Evolutionary conservation across 805 yeast genomes (phyloP).

Genomic region (Pichia nakasei): DNA sequence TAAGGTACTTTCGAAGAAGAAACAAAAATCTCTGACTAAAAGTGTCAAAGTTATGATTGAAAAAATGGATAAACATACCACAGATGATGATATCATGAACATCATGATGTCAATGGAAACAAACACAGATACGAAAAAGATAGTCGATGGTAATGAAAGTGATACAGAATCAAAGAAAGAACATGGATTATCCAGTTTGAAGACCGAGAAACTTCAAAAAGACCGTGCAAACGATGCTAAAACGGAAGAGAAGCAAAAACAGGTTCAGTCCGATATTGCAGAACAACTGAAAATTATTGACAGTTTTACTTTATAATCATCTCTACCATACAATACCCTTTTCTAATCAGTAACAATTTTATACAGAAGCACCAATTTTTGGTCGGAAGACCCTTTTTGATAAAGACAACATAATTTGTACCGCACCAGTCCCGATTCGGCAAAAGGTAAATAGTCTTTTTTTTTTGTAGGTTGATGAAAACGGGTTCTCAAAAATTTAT

Average conservation of each 20-base stretch:
- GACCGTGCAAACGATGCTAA: constrained; percentile 26
- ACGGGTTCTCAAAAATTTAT: no score
- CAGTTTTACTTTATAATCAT: constrained; percentile 29
- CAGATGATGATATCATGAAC: constrained; percentile 16
- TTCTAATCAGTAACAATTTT: no score
- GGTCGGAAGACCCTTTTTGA: not conserved
- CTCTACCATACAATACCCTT: not conserved
- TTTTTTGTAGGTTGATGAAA: no score
- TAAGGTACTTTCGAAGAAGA: constrained; percentile 15
- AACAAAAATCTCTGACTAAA: constrained; percentile 16
- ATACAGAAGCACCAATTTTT: no score
- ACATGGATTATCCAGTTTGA: constrained; percentile 29
- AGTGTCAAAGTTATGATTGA: constrained; percentile 20
- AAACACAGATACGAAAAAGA: constrained; percentile 8
- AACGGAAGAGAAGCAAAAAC: constrained; percentile 20
- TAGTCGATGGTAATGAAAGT: constrained; percentile 2
- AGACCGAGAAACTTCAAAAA: constrained; percentile 31
- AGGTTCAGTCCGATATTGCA: constrained; percentile 34
- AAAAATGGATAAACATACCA: constrained; percentile 19
- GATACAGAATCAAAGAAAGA: constrained; percentile 4
- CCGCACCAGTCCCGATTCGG: not conserved
- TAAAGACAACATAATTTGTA: not conserved
- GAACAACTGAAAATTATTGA: constrained; percentile 40
- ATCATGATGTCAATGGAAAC: constrained; percentile 12
- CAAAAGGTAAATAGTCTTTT: not conserved